Conservation (phyloP, 1,139 yeast genomes). For the Lodderomyces pseudojiufengensis region DNA sequence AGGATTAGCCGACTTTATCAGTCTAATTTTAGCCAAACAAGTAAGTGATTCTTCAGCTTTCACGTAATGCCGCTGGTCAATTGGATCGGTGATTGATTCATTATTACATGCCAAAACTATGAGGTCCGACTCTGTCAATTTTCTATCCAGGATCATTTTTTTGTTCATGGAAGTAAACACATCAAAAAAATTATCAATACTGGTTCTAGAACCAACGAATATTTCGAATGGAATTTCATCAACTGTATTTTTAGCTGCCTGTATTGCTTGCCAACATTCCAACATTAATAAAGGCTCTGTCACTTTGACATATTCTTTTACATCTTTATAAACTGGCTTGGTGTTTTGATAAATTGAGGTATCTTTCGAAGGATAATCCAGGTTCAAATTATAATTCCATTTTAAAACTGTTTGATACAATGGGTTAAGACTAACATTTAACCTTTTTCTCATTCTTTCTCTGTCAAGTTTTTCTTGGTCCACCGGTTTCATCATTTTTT, state of each 20-base stretch:
- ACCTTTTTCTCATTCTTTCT: conserved; percentile 72
- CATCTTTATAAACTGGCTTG: conserved; percentile 48
- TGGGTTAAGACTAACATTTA: conserved; percentile 75
- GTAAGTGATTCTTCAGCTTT: conserved; percentile 30
- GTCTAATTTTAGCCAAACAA: conserved; percentile 78
- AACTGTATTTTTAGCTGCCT: conserved; percentile 63
- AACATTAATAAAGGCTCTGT: conserved; percentile 79
- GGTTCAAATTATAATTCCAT: conserved; percentile 69
- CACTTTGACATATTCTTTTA: conserved; percentile 59
- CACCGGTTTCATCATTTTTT: conserved; percentile 16
- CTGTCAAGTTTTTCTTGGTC: conserved; percentile 59
- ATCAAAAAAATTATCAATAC: conserved; percentile 85
- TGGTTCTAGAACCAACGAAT: conserved; percentile 72
- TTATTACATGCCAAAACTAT: conserved; percentile 59
- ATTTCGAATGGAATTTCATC: conserved; percentile 65
- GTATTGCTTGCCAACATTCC: conserved; percentile 94
- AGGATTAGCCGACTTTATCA: conserved; percentile 60
- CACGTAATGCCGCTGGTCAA: conserved; percentile 21
- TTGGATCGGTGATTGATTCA: conserved; percentile 15
- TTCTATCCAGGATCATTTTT: conserved; percentile 46
- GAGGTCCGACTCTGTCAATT: conserved; percentile 72
- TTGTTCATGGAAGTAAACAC: conserved; percentile 74
- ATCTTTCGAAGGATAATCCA: conserved; percentile 56
- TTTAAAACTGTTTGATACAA: conserved; percentile 64
- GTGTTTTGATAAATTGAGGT: conserved; percentile 35